phyloP scores from a whole-genome alignment of 208 protist species.

The Trypanosoma melophagium region DNA sequence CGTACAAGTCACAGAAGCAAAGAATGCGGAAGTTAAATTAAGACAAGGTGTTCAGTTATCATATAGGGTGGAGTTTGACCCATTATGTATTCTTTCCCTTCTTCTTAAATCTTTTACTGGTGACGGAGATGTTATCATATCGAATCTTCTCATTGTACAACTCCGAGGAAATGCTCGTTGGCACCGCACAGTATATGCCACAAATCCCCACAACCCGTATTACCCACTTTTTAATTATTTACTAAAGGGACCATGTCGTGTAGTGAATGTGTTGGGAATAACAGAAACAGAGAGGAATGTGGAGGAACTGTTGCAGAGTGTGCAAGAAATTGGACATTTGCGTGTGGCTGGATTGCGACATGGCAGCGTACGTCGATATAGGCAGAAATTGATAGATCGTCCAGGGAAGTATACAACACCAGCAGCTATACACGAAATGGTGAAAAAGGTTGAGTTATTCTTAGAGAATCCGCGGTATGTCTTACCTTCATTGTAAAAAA shows the following conservation, averaged over 20 bases:
- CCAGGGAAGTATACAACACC: background rate
- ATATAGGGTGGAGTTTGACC: background rate
- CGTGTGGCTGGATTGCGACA: background rate
- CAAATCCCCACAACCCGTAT: background rate
- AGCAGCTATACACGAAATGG: background rate
- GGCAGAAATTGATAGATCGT: background rate
- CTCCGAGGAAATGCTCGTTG: background rate
- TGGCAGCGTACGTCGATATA: background rate
- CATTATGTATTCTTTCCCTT: background rate
- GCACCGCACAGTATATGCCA: background rate
- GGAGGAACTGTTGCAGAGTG: background rate
- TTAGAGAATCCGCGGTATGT: too few species aligned
- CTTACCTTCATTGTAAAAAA: too few species aligned
- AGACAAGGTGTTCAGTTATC: background rate
- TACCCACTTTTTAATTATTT: background rate
- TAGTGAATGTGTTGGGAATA: background rate
- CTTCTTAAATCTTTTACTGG: background rate
- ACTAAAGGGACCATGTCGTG: background rate
- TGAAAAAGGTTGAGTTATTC: background rate
- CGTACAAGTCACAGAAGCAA: too few species aligned
- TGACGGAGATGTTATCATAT: constrained; percentile 1
- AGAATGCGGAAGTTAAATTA: background rate
- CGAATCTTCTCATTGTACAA: background rate
- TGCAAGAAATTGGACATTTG: background rate
- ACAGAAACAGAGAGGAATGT: background rate